These are phyloP conservation scores for Flaveria bidentis DNA, from an alignment of 129 eudicot species.

Conservation along the genomic window DNA sequence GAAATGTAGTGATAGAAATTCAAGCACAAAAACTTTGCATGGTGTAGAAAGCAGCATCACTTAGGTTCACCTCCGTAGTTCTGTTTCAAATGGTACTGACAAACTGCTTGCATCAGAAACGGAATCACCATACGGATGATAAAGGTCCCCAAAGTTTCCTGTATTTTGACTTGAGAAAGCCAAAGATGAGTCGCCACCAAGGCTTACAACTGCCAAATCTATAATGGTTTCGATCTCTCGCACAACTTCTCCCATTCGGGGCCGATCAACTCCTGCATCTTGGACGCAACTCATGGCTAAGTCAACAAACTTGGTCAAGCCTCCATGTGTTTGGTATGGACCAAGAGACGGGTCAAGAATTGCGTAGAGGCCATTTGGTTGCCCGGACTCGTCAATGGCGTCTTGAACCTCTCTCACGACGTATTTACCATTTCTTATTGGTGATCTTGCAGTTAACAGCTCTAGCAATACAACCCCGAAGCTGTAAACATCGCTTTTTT, in stretches of 20 bases:
- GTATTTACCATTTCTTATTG: constrained; percentile 66
- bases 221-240: constrained; percentile 70
- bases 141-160: constrained; percentile 38
- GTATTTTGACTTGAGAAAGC: constrained; percentile 42
- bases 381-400: constrained; percentile 30
- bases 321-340: constrained; percentile 44
- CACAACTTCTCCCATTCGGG: constrained; percentile 83
- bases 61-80: constrained; percentile 25
- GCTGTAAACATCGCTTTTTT: constrained; percentile 88
- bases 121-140: constrained; percentile 47
- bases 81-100: constrained; percentile 45
- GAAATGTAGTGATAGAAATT: too few species aligned
- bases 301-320: constrained; percentile 53
- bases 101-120: constrained; percentile 36
- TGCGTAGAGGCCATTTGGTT: constrained; percentile 32
- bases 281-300: constrained; percentile 74
- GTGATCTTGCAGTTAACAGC: constrained; percentile 61
- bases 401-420: constrained; percentile 58
- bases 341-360: constrained; percentile 60
- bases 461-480: constrained; percentile 84
- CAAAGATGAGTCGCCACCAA: constrained; percentile 35
- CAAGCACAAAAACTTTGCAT: neutral
- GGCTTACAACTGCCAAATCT: constrained; percentile 39
- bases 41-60: neutral
- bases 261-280: constrained; percentile 56